Evolutionary conservation across 202 grass and related monocot species (phyloP).

Genomic region (Schoenoplectus tabernaemontani): DNA sequence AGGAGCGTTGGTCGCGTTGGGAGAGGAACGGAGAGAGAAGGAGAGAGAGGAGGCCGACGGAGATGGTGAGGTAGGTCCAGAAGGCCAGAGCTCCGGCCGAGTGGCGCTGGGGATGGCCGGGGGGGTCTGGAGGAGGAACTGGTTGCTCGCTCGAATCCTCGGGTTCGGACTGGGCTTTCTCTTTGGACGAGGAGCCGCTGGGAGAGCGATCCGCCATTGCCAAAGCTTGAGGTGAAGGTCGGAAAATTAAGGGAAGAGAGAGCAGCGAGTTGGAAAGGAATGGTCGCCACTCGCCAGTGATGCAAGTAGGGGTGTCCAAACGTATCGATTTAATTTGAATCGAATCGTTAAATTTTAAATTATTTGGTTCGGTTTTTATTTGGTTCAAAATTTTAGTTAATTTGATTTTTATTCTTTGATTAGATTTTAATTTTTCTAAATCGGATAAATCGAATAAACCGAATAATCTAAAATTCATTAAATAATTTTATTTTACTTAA

Average conservation of each 20-base stretch:
- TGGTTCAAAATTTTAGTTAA: too few species aligned
- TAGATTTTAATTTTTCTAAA: too few species aligned
- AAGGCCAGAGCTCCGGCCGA: constrained; percentile 46
- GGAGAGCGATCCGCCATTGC: constrained; percentile 12
- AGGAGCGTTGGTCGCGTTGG: constrained; percentile 18
- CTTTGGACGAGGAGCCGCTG: constrained; percentile 23
- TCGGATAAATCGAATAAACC: too few species aligned
- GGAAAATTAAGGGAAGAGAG: background rate
- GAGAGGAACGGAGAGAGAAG: constrained; percentile 35
- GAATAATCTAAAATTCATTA: too few species aligned
- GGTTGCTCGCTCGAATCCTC: background rate
- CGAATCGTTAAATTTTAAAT: too few species aligned
- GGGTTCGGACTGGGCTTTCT: background rate
- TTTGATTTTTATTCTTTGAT: too few species aligned
- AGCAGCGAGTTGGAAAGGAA: background rate
- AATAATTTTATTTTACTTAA: too few species aligned
- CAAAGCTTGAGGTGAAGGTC: background rate
- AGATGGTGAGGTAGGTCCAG: constrained; percentile 83
- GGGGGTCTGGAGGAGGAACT: background rate
- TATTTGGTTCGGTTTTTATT: too few species aligned
- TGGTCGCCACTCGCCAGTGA: background rate
- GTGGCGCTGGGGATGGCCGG: background rate
- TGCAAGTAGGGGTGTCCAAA: too few species aligned
- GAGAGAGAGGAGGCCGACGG: constrained; percentile 53
- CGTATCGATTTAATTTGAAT: too few species aligned